A percentile compares a stretch with the other conserved stretches of the same genome.
Evolutionary conservation across 75 land plant species (phyloP).

Genomic region (Azolla pinnata): DNA sequence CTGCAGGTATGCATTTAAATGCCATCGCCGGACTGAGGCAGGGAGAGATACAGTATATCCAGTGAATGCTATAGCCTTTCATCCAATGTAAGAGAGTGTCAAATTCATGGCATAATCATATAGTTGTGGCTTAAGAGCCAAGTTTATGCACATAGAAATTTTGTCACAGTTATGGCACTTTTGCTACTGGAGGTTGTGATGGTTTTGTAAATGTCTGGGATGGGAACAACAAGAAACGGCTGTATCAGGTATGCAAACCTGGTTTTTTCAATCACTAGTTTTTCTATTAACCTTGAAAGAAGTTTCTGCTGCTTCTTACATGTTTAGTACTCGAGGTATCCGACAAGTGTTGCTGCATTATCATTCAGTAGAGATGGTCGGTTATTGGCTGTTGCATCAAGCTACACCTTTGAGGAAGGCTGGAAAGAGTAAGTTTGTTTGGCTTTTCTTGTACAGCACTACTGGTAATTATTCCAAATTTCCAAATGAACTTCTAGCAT

Average conservation of each 20-base stretch:
- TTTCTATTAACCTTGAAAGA: background rate
- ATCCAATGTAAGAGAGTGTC: conserved; percentile 75
- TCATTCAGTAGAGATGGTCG: conserved; percentile 96
- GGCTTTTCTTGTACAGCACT: too few species aligned
- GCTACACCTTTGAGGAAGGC: conserved; percentile 96
- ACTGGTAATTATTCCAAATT: too few species aligned
- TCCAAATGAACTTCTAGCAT: too few species aligned
- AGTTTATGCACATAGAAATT: too few species aligned
- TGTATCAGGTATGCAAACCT: conserved; percentile 98
- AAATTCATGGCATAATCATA: background rate
- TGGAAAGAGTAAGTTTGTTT: conserved; percentile 56
- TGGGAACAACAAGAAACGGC: conserved; percentile 94
- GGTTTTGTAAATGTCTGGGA: conserved; percentile 99
- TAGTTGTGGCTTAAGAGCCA: background rate
- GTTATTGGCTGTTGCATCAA: conserved; percentile 89
- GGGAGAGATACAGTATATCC: conserved; percentile 94
- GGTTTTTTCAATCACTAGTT: background rate
- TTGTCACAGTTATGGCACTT: conserved; percentile 96
- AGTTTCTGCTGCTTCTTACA: background rate
- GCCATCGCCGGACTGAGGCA: conserved; percentile 91
- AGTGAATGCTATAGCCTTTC: conserved; percentile 96
- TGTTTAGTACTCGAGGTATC: conserved; percentile 87
- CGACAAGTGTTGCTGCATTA: conserved; percentile 81
- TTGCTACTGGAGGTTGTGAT: conserved; percentile 99
- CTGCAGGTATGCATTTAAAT: conserved; percentile 98